Percentiles rank a stretch among this genome's conserved stretches.
Conservation (phyloP, 345 rosid species). For the Pugionium cornutum region DNA sequence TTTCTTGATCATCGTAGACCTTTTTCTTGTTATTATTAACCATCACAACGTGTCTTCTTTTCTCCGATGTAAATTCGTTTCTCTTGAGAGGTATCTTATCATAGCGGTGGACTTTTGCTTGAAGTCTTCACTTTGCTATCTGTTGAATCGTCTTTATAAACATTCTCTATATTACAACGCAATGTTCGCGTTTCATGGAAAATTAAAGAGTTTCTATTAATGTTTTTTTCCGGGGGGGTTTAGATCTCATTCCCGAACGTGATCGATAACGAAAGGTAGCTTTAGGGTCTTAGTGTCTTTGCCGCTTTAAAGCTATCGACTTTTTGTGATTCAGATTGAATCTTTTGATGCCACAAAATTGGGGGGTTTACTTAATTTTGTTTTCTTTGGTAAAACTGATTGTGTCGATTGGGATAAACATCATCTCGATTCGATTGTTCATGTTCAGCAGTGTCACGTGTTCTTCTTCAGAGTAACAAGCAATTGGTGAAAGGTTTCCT, state of each 20-base stretch:
- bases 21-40: background rate
- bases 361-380: conserved; percentile 18
- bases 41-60: conserved; percentile 2
- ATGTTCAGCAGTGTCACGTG: conserved; percentile 25
- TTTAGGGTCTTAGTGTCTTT: conserved; percentile 3
- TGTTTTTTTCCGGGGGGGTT: conserved; percentile 25
- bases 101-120: conserved; percentile 16
- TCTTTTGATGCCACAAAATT: background rate
- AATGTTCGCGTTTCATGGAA: background rate
- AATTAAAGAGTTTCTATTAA: background rate
- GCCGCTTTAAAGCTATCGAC: conserved; percentile 24
- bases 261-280: background rate
- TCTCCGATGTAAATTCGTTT: conserved; percentile 5
- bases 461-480: conserved; percentile 25
- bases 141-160: conserved; percentile 13
- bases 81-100: conserved; percentile 1
- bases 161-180: conserved; percentile 5
- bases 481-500: conserved; percentile 22
- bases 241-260: background rate
- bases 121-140: conserved; percentile 18
- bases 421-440: conserved; percentile 18
- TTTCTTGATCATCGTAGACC: background rate
- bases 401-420: conserved; percentile 11
- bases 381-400: background rate
- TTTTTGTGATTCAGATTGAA: conserved; percentile 36